Evolutionary conservation across 306 rosid genomes (phyloP), one percentile per base, ranked within the genome.

Genomic region (Acmispon strigosus): DNA sequence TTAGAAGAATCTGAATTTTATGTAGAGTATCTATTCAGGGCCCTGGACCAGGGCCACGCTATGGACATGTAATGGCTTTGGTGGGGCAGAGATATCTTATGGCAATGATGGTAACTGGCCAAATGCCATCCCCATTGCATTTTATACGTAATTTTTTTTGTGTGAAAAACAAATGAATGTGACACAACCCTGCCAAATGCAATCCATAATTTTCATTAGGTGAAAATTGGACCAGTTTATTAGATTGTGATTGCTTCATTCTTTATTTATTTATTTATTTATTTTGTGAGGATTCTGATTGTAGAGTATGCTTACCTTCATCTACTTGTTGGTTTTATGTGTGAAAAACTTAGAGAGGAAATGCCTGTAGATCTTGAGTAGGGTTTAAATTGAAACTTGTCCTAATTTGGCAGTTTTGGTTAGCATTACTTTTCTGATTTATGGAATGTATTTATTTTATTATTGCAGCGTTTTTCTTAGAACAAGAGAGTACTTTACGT

Each of bases 21-120:
- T 79, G 73, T 72, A 95, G 99, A 81, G 99, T 95, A 69, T 95
- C 94, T 82, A 97, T 95, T 74, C 99, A 95, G 80, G 99, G 99
- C 79, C 99, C 99, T 52, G 99, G 99, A 69, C 99, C 99, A 41
- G 99, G 99, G 78, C 84, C 99, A 17, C 99, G 99, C 66, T 95
- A 95, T 69, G 99, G 99, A 68, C 99, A 95, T 86, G 99, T 91
- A 71, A 95, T 95, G 99, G 99, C 99, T 82, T 83, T 95, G 85
- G 99, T 95, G 79, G 99, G 99, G 77, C 97, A 91, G 83, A 88
- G 99, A 86, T 95, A 95, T 83, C 97, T 95, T 66, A 95, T 95
- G 99, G 99, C 96, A 95, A 95, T 78, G 99, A 95, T 85, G 99
- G 99, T 95, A 84, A 82, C 68, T 27, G 52, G 24, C 50, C 66